phyloP scores from a whole-genome alignment of 1,139 yeast genomes.

The Pneumocystis canis region DNA sequence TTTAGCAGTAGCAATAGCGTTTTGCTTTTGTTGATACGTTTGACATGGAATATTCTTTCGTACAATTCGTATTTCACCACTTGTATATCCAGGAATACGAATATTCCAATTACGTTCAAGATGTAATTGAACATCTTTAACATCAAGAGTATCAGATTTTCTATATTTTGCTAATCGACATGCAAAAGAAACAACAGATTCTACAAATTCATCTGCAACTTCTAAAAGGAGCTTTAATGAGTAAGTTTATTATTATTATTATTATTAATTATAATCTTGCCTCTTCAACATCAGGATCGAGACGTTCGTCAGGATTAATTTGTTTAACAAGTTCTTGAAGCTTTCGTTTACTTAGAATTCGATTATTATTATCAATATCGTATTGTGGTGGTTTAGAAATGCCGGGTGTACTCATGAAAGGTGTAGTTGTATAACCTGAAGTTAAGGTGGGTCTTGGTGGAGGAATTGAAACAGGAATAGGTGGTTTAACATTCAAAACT shows the following conservation, averaged over 20 bases:
- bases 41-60: slow-evolving; percentile 67
- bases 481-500: slow-evolving; percentile 34
- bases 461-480: slow-evolving; percentile 46
- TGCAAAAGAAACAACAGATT: slow-evolving; percentile 80
- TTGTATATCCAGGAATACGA: slow-evolving; percentile 79
- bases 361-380: slow-evolving; percentile 53
- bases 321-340: slow-evolving; percentile 70
- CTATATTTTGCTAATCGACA: slow-evolving; percentile 91
- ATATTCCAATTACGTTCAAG: slow-evolving; percentile 93
- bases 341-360: slow-evolving; percentile 79
- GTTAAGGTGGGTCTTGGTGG: slow-evolving; percentile 66
- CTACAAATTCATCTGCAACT: slow-evolving; percentile 88
- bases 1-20: slow-evolving; percentile 38
- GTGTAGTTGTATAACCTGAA: slow-evolving; percentile 71
- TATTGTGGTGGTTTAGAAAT: slow-evolving; percentile 61
- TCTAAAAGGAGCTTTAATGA: slow-evolving; percentile 76
- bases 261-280: slow-evolving; percentile 38
- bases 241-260: slow-evolving; percentile 45
- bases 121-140: slow-evolving; percentile 79
- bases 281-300: slow-evolving; percentile 37
- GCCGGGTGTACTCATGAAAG: slow-evolving; percentile 60
- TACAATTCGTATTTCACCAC: slow-evolving; percentile 77
- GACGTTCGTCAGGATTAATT: slow-evolving; percentile 39
- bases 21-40: slow-evolving; percentile 54
- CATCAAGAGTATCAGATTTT: slow-evolving; percentile 75